These are phyloP conservation scores for Teratosphaeria nubilosa DNA, from an alignment of 2,329 filamentous ascomycete genomes.

Conservation along the genomic window DNA sequence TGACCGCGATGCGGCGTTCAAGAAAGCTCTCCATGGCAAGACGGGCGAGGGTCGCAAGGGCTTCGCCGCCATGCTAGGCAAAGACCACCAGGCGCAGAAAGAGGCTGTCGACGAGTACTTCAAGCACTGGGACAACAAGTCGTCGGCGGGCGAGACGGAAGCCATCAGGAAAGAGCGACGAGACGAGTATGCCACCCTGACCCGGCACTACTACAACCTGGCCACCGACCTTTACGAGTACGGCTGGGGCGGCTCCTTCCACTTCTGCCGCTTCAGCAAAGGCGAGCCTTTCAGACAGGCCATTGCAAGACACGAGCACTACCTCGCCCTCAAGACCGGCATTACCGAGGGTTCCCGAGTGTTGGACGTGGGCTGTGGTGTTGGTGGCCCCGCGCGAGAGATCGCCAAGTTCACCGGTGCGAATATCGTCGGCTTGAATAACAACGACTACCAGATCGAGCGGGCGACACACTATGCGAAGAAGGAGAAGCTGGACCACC, in stretches of 20 bases:
- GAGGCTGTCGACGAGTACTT: constrained; percentile 85
- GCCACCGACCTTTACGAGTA: constrained; percentile 51
- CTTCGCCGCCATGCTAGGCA: constrained; percentile 77
- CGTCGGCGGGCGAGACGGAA: constrained; percentile 67
- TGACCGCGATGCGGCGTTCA: constrained; percentile 57
- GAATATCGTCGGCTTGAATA: constrained; percentile 88
- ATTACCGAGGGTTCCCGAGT: constrained; percentile 82
- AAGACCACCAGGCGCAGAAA: constrained; percentile 69
- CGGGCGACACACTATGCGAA: constrained; percentile 77
- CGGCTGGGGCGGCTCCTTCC: constrained; percentile 92
- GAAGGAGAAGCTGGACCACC: constrained; percentile 69
- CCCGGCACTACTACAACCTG: constrained; percentile 59
- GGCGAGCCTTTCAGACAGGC: constrained; percentile 84
- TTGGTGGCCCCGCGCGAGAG: constrained; percentile 88
- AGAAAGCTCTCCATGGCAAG: constrained; percentile 67
- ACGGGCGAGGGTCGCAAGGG: constrained; percentile 67
- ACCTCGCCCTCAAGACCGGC: constrained; percentile 80
- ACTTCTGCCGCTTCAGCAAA: constrained; percentile 88
- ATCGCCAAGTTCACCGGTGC: constrained; percentile 91
- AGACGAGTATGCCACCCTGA: constrained; percentile 85
- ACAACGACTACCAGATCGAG: constrained; percentile 98
- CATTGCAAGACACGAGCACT: constrained; percentile 95
- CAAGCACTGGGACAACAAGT: constrained; percentile 91
- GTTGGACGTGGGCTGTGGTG: constrained; percentile 92
- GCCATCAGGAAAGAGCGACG: constrained; percentile 65